Conservation (phyloP, 768 basidiomycete genomes). For the Rhodotorula paludigena region DNA sequence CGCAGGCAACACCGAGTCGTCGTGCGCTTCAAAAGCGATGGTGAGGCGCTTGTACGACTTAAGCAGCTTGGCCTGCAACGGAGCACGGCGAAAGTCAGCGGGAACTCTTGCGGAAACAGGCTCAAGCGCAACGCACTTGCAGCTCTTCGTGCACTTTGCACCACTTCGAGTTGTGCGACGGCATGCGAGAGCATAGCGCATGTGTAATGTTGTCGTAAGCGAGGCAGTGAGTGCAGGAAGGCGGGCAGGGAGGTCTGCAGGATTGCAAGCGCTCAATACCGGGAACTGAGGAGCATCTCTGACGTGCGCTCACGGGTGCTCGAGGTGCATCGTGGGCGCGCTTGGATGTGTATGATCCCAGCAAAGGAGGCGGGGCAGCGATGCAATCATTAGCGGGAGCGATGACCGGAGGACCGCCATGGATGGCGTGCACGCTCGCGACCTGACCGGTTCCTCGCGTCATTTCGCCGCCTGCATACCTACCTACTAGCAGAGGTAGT, state of each 20-base stretch:
- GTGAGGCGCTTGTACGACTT: slow-evolving; percentile 39
- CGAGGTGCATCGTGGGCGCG: background rate
- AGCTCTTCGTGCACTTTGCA: slow-evolving; percentile 33
- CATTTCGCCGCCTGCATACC: too few species aligned
- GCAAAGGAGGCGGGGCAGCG: too few species aligned
- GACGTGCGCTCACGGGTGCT: slow-evolving; percentile 18
- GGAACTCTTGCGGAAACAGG: too few species aligned
- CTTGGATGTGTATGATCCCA: too few species aligned
- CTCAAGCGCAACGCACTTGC: slow-evolving; percentile 9
- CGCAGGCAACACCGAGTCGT: slow-evolving; percentile 4
- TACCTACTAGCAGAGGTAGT: too few species aligned
- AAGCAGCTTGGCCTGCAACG: slow-evolving; percentile 32
- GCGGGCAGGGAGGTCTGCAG: slow-evolving; percentile 29
- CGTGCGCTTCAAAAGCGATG: slow-evolving; percentile 21
- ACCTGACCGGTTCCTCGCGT: too few species aligned
- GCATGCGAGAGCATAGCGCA: slow-evolving; percentile 1
- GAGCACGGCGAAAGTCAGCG: background rate
- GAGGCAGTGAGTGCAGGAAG: slow-evolving; percentile 31
- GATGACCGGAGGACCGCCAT: too few species aligned
- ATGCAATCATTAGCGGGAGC: too few species aligned
- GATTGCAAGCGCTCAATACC: rapidly evolving
- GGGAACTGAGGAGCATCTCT: too few species aligned
- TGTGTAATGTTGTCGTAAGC: slow-evolving; percentile 29
- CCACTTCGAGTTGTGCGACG: slow-evolving; percentile 25
- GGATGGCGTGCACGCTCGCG: too few species aligned